Conservation (phyloP, 2,329 filamentous ascomycete species). For the Pseudodiploospora longispora region DNA sequence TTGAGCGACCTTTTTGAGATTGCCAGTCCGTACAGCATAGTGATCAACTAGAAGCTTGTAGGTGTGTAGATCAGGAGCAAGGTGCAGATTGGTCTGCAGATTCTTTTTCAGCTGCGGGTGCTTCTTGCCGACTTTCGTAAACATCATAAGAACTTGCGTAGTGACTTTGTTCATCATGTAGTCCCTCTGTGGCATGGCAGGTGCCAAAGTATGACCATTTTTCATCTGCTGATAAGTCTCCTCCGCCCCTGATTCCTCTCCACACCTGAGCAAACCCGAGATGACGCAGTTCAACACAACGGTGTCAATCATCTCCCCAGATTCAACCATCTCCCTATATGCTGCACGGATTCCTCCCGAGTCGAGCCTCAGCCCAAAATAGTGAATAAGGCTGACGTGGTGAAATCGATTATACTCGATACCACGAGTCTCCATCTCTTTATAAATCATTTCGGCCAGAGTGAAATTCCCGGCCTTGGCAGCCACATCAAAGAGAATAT, state of each 20-base stretch:
- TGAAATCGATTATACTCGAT: constrained; percentile 70
- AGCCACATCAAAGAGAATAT: constrained; percentile 83
- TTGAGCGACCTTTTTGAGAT: constrained; percentile 61
- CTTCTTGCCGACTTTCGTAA: constrained; percentile 44
- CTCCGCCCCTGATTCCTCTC: constrained; percentile 69
- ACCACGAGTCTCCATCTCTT: constrained; percentile 67
- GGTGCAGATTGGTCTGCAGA: constrained; percentile 54
- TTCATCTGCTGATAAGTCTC: constrained; percentile 83
- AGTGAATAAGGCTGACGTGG: constrained; percentile 74
- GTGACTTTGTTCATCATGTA: constrained; percentile 42
- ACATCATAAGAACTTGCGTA: constrained; percentile 49
- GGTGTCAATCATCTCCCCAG: constrained; percentile 82
- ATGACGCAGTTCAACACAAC: constrained; percentile 83
- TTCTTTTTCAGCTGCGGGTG: constrained; percentile 44
- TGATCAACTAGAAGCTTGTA: constrained; percentile 74
- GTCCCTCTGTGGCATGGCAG: constrained; percentile 34
- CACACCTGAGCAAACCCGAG: constrained; percentile 64
- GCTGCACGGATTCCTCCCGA: constrained; percentile 65
- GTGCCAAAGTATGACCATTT: constrained; percentile 36
- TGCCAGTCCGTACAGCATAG: constrained; percentile 59
- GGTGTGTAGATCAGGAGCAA: constrained; percentile 69
- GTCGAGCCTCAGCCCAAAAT: constrained; percentile 68
- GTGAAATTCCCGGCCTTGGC: constrained; percentile 76
- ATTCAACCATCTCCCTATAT: constrained; percentile 75
- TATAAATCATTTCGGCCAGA: constrained; percentile 76